Conservation (phyloP, 805 yeast species). For the Cyberlindnera suaveolens region DNA sequence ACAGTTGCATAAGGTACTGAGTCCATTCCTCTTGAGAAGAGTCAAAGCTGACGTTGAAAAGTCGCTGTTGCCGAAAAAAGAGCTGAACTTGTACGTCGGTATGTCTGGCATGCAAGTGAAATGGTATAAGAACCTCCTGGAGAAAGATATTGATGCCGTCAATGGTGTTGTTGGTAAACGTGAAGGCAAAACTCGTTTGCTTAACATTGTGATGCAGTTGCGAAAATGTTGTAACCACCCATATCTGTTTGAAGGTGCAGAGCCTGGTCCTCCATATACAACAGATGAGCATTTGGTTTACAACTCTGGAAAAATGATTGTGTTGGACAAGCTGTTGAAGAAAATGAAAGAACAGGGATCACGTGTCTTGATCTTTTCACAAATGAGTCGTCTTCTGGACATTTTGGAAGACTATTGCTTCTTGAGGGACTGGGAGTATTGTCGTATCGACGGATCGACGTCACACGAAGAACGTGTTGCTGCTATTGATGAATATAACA, state of each 20-base stretch:
- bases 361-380: constrained; percentile 85
- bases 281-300: constrained; percentile 90
- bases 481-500: constrained; percentile 89
- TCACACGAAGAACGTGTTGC: constrained; percentile 87
- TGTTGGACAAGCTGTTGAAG: constrained; percentile 74
- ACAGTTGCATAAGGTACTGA: constrained; percentile 80
- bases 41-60: constrained; percentile 92
- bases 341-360: constrained; percentile 74
- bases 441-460: constrained; percentile 92
- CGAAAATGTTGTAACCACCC: constrained; percentile 98
- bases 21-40: constrained; percentile 84
- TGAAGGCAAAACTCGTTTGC: constrained; percentile 84
- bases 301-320: constrained; percentile 88
- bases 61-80: constrained; percentile 84
- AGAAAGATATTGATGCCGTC: constrained; percentile 92
- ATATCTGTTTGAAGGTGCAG: constrained; percentile 96
- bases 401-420: constrained; percentile 89
- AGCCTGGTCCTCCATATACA: constrained; percentile 96
- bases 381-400: constrained; percentile 86
- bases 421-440: constrained; percentile 77
- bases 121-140: constrained; percentile 86
- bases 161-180: constrained; percentile 93
- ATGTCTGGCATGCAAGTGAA: constrained; percentile 93
- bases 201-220: constrained; percentile 94
- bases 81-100: constrained; percentile 82